A percentile compares a stretch with the other conserved stretches of the same genome.
Conservation (phyloP, 225 moss, liverwort and hornwort genomes). For the Pseudisothecium myosuroides region DNA sequence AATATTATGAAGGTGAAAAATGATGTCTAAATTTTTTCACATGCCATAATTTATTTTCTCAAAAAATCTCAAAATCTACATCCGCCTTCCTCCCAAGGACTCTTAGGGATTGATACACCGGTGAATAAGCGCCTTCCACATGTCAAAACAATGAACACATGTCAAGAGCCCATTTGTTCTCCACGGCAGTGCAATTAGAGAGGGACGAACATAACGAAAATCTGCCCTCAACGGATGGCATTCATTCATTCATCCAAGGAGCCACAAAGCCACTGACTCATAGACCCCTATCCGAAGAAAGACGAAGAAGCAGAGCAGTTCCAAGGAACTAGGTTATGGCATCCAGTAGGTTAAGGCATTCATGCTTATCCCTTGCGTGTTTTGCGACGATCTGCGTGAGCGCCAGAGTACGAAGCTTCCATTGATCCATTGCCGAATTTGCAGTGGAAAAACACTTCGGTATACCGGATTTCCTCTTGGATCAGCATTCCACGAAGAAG, state of each 20-base stretch:
- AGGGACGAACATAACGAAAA: not conserved
- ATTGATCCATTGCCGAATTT: not conserved
- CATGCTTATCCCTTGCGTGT: not conserved
- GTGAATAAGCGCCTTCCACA: not conserved
- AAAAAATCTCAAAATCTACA: not conserved
- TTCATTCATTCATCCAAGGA: not conserved
- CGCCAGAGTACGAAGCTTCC: not conserved
- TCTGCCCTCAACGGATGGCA: not conserved
- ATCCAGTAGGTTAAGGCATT: not conserved
- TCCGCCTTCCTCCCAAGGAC: not conserved
- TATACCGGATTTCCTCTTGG: accelerated
- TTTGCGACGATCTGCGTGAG: not conserved
- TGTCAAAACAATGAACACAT: not conserved
- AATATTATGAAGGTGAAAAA: too few relatives aligned
- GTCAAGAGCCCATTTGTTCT: not conserved
- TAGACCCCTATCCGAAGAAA: not conserved
- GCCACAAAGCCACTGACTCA: not conserved
- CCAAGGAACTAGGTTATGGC: not conserved
- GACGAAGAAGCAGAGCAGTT: not conserved
- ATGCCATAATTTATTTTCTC: not conserved
- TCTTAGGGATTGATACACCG: too few relatives aligned
- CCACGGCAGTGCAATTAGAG: not conserved
- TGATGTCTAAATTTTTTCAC: not conserved
- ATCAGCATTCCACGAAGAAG: not conserved
- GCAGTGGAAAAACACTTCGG: not conserved